Base-by-base conservation (phyloP, 768 basidiomycete species). In the Pulveroboletus frians region DNA sequence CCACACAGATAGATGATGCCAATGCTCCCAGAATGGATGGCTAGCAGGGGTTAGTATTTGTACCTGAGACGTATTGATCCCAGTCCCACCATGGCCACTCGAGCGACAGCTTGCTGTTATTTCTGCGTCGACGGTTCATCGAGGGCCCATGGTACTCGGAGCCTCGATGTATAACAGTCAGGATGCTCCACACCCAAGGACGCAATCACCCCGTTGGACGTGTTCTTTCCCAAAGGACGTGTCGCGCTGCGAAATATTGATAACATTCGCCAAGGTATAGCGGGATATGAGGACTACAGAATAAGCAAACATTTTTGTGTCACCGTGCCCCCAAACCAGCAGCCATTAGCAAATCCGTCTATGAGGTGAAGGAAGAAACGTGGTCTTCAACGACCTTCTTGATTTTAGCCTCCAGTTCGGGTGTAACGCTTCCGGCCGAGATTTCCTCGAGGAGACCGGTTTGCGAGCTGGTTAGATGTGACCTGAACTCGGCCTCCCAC, bases 331-430 rank as follows among this genome's bases (percentile, higher is more conserved):
- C 42, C 31, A 57, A 27, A 54, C 59, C 51, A 36, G 37, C 50
- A 39, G 45, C 39, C 51, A 51, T 51, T 41, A 27, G 48, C 27
- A 51, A 58, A 47, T 47, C 39, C 50, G 36, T 67, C 61, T 80
- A 80, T 55, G 79, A 81, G 53, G 81, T 78, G 76, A 92, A 92
- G 41, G 85, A 79, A 51, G 86, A 72, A 56, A 92, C 90, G 58
- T 91, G 89, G 61, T 90, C 87, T 73, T 91, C 88, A 20, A 92
- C 89, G 59, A 84, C 86, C 78, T 86, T 89, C 88, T 93, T 95
- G 71, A 94, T 95, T 80, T 92, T 82, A 39, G 75, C 80, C 77
- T 97, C 95, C 54, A 96, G 79, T 65, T 93, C 92, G 53, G 86
- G 82, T 49, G 90, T 92, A 63, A 97, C 85, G 53, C 73, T 78